Percentiles rank a stretch among this genome's conserved stretches.
Conservation (phyloP, 495 filamentous ascomycete genomes). For the Annulohypoxylon maeteangense region DNA sequence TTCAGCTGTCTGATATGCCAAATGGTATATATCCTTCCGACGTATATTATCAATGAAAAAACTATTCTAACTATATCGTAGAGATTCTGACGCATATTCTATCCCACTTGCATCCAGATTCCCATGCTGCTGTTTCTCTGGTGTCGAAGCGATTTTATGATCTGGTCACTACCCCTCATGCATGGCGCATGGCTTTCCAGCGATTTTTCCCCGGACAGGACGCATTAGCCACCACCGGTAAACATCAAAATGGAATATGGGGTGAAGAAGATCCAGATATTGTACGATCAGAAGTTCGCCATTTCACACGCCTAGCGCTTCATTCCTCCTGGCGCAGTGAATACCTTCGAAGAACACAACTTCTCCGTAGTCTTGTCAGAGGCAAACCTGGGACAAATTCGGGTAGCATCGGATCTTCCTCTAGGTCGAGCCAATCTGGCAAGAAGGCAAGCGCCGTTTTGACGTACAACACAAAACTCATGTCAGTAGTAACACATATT, state of each 20-base stretch:
- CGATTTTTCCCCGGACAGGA: conserved; percentile 86
- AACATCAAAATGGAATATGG: conserved; percentile 51
- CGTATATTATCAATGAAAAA: not conserved
- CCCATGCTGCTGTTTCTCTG: conserved; percentile 77
- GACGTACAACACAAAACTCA: conserved; percentile 84
- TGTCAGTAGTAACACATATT: conserved; percentile 77
- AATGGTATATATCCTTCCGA: conserved; percentile 73
- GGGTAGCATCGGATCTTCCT: conserved; percentile 52
- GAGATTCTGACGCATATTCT: conserved; percentile 93
- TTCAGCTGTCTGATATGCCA: conserved; percentile 74
- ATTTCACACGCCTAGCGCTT: conserved; percentile 81
- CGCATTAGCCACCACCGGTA: conserved; percentile 49
- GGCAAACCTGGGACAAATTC: conserved; percentile 68
- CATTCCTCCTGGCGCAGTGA: conserved; percentile 92
- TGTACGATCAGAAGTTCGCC: conserved; percentile 69
- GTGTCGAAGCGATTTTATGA: conserved; percentile 86
- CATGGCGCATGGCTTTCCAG: conserved; percentile 89
- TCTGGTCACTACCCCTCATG: conserved; percentile 86
- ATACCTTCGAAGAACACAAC: conserved; percentile 85
- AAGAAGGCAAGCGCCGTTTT: conserved; percentile 65
- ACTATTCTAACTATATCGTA: conserved; percentile 52
- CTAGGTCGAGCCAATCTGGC: conserved; percentile 62
- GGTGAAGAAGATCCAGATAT: conserved; percentile 63
- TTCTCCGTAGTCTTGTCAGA: conserved; percentile 79
- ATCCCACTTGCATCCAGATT: conserved; percentile 84